Evolutionary conservation across 345 rosid genomes (phyloP).

Genomic region (Salix dunnii): DNA sequence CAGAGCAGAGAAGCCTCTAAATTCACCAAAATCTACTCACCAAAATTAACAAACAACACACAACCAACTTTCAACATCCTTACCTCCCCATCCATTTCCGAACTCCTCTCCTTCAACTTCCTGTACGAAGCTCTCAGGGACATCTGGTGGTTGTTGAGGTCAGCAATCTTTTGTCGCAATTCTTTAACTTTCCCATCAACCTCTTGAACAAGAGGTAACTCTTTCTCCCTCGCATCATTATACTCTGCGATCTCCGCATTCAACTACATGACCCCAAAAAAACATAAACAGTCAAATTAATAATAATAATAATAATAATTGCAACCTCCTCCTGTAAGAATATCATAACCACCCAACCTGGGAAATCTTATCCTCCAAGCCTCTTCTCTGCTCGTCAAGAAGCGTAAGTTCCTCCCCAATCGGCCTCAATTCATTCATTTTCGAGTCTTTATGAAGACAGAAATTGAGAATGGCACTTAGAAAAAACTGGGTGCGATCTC

Average conservation of each 20-base stretch:
- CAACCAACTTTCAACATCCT: slow-evolving; percentile 1
- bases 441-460: slow-evolving; percentile 66
- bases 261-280: slow-evolving; percentile 39
- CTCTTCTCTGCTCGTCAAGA: slow-evolving; percentile 65
- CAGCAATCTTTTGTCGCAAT: slow-evolving; percentile 53
- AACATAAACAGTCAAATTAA: slow-evolving; percentile 12
- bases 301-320: no score
- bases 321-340: no score
- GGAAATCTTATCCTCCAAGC: slow-evolving; percentile 57
- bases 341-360: slow-evolving; percentile 45
- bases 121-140: slow-evolving; percentile 52
- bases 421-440: slow-evolving; percentile 58
- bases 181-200: slow-evolving; percentile 57
- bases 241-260: slow-evolving; percentile 65
- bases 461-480: slow-evolving; percentile 77
- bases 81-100: slow-evolving; percentile 65
- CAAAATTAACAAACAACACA: background rate
- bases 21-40: background rate
- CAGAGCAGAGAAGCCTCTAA: background rate
- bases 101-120: slow-evolving; percentile 59
- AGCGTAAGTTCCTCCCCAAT: slow-evolving; percentile 51
- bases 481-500: slow-evolving; percentile 60
- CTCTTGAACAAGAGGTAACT: slow-evolving; percentile 70
- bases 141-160: slow-evolving; percentile 71
- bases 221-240: slow-evolving; percentile 62